Evolutionary conservation across 768 basidiomycete genomes (phyloP), one percentile per base, ranked within the genome.

Genomic region (Sporobolomyces roseus): DNA sequence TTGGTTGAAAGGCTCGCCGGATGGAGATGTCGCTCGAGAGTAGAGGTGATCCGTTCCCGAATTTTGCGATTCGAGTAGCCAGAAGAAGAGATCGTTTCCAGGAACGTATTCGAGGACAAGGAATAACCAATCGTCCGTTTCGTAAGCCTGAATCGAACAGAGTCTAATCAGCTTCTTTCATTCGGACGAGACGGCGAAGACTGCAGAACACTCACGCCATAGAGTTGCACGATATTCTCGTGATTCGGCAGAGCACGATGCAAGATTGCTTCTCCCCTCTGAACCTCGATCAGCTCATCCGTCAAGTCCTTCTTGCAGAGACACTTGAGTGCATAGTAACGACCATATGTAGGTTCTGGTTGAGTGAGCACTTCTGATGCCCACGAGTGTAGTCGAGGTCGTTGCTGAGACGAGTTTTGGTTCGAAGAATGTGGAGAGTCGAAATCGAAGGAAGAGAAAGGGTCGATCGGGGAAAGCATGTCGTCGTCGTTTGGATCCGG

Each of bases 11-110:
- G 36, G 53, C 5, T 65, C 61, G 32, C 45, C 68, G 3, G 58
- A 50, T 48, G 64, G 78, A 58, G 64, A 78, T 63, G 49, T 75
- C 58, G 29, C 77, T 61, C 67, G 66, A 30, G 71, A 72, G 61
- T 68, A 63, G 25, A 67, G 59, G 64, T 74, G 68, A 9, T 68
- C 66, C 45, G 65, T 63, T 43, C 60, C 72, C 45, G 56, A 63
- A 79, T 94, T 92, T 78, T 89, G 87, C 70, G 90, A 87, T 82
- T 96, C 91, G 82, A 97, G 93, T 56, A 99, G 84, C 83, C 97
- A 99, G 81, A 93, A 99, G 80, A 93, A 99, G 72, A 98, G 82
- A 79, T 99, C 94, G 80, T 96, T 90, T 58, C 94, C 94, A 21
- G 93, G 93, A 70, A 96, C 93, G 77, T 88, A 91, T 81, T 99